Evolutionary conservation across 768 basidiomycete genomes (phyloP).

Genomic region (Agaricus subrufescens): DNA sequence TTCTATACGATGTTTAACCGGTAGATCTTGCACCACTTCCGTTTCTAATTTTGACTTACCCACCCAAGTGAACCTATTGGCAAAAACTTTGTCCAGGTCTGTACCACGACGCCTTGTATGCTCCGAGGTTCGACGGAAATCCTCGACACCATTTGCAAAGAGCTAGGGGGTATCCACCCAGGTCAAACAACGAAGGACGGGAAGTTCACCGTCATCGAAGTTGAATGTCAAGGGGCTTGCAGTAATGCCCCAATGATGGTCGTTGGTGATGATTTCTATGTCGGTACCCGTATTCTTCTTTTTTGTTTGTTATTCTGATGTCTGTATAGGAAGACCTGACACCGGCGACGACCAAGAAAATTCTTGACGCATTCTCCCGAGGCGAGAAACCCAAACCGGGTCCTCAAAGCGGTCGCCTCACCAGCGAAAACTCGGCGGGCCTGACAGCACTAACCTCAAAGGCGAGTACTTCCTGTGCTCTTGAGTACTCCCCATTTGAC

Average conservation of each 20-base stretch:
- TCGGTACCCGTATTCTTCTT: slow-evolving; percentile 29
- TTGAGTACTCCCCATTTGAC: slow-evolving; percentile 1
- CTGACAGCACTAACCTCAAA: slow-evolving; percentile 75
- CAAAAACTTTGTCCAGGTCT: slow-evolving; percentile 92
- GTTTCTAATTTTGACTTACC: neutral
- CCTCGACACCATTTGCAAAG: slow-evolving; percentile 74
- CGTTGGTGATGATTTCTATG: slow-evolving; percentile 95
- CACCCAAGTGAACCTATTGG: slow-evolving; percentile 82
- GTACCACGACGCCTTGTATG: slow-evolving; percentile 99
- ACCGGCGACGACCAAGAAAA: slow-evolving; percentile 65
- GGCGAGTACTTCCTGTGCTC: slow-evolving; percentile 33
- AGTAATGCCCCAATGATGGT: slow-evolving; percentile 98
- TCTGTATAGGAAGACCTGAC: slow-evolving; percentile 75
- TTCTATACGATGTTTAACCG: slow-evolving; percentile 99
- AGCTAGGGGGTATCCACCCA: slow-evolving; percentile 79
- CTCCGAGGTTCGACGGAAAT: slow-evolving; percentile 89
- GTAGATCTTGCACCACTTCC: slow-evolving; percentile 29
- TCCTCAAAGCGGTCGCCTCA: slow-evolving; percentile 81
- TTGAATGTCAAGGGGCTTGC: slow-evolving; percentile 98
- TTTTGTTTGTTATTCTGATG: slow-evolving; percentile 8
- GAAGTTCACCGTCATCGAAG: slow-evolving; percentile 96
- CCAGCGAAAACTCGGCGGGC: slow-evolving; percentile 92
- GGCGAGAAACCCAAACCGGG: slow-evolving; percentile 91
- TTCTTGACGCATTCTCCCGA: slow-evolving; percentile 74
- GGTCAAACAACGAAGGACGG: slow-evolving; percentile 94